Base-by-base conservation (phyloP, 257 asterid genomes). In the Hygrophila difformis region DNA sequence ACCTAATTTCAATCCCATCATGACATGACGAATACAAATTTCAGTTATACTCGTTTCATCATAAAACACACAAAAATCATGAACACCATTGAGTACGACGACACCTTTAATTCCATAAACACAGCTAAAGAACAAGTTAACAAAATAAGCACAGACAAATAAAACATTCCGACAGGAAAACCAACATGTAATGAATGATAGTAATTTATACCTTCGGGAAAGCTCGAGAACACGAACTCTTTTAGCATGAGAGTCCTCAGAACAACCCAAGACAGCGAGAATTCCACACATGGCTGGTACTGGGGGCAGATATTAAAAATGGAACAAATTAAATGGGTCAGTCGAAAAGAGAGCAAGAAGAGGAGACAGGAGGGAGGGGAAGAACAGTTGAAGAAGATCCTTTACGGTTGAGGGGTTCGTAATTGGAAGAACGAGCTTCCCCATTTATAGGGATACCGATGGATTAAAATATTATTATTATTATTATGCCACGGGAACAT, bases 221-320 rank as follows among this genome's bases (percentile, higher is more conserved):
- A 79, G 89, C 79, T 79, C 89, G 56, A 79, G 89, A 4, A 79
- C 83, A 20, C 85, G 82, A 46, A 72, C 65, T 61, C 89, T 70
- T 41, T 79, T 79, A 48, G 79, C 79, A 57, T 69, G 89, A 47
- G 74, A 79, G 39, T 70, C 79, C 44, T 71, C 87, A 0, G 85
- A 56, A 55, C 89, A 79, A 12, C 85, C 89, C 71, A 75, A 49
- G 43, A 79, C 76, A 17, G 85, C 89, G 36, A 79, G 56, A 38
- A 79, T 79, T 50, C 89, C 89, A 65, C 89, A 76, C 89, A 79
- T 79, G 12, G 8, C n/a, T n/a, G n/a, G n/a, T n/a, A n/a, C n/a
- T n/a, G n/a, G n/a, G n/a, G n/a, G n/a, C n/a, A n/a, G n/a, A n/a
- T n/a, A n/a, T n/a, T 24, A 24, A 24, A 24, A 24, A 7, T 24